Evolutionary conservation across 257 asterid species (phyloP).

Genomic region (Penstemon barbatus): DNA sequence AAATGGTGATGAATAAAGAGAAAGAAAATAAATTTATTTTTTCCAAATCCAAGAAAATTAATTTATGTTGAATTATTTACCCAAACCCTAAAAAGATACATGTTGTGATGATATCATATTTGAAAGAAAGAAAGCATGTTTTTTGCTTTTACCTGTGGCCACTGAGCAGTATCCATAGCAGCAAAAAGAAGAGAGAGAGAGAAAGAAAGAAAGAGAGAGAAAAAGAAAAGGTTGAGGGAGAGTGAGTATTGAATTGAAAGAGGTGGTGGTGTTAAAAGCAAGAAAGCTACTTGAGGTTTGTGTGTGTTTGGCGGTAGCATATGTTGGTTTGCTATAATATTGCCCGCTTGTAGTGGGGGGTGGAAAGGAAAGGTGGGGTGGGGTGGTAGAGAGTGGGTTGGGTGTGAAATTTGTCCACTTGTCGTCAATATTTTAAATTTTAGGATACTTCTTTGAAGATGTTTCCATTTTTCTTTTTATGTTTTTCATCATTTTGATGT

Average conservation of each 20-base stretch:
- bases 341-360: conserved; percentile 31
- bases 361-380: conserved; percentile 16
- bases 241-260: conserved; percentile 27
- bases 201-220: conserved; percentile 28
- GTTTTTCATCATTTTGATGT: background rate
- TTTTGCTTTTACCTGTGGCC: conserved; percentile 88
- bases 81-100: background rate
- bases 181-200: conserved; percentile 28
- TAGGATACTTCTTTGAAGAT: background rate
- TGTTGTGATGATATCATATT: conserved; percentile 48
- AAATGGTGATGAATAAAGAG: conserved; percentile 23
- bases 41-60: conserved; percentile 20
- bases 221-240: conserved; percentile 7
- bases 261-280: conserved; percentile 61
- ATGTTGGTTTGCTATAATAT: conserved; percentile 42
- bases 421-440: background rate
- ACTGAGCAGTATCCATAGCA: conserved; percentile 90
- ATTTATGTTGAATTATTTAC: background rate
- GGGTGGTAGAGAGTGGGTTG: background rate
- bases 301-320: conserved; percentile 58
- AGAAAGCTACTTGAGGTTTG: conserved; percentile 60
- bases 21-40: conserved; percentile 3
- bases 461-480: background rate
- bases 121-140: conserved; percentile 24
- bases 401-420: conserved; percentile 27